Percentiles rank a stretch among this genome's conserved stretches.
These are phyloP conservation scores for Tulasnella sp. DNA, from an alignment of 768 basidiomycete genomes.

Conservation along the genomic window DNA sequence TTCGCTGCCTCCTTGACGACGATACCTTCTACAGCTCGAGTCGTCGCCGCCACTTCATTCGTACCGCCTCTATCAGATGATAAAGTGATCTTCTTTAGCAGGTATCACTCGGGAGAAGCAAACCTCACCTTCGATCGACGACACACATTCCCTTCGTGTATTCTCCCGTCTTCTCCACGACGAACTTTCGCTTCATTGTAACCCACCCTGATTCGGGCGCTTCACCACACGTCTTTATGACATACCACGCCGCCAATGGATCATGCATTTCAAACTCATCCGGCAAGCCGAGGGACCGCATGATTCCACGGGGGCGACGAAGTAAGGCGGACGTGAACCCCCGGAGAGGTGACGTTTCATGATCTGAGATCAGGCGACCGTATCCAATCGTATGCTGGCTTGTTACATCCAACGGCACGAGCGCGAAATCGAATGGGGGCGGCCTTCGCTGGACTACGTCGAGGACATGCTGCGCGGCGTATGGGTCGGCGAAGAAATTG, in stretches of 20 bases:
- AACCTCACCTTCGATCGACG: conserved; percentile 20
- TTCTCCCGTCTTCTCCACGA: conserved; percentile 23
- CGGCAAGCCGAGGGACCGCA: conserved; percentile 26
- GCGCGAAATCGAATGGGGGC: conserved; percentile 20
- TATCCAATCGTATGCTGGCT: conserved; percentile 33
- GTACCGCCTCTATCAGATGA: conserved; percentile 7
- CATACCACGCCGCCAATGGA: conserved; percentile 34
- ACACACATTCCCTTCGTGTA: conserved; percentile 24
- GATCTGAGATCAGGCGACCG: conserved; percentile 23
- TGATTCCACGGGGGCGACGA: conserved; percentile 29
- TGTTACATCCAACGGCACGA: conserved; percentile 35
- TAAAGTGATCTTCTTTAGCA: background rate
- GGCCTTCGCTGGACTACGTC: conserved; percentile 20
- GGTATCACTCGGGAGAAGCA: background rate
- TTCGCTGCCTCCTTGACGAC: background rate
- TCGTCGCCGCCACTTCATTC: conserved; percentile 8
- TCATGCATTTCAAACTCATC: conserved; percentile 31
- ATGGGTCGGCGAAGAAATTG: conserved; percentile 32
- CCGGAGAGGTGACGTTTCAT: conserved; percentile 17
- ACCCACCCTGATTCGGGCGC: conserved; percentile 15
- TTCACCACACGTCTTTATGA: conserved; percentile 20
- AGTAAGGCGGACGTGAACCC: conserved; percentile 29
- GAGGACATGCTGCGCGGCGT: conserved; percentile 29
- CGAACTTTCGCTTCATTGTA: conserved; percentile 18
- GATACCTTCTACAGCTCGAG: conserved; percentile 14